Evolutionary conservation across 169 alveolate species (phyloP).

Genomic region (Pseudocohnilembus persalinus): DNA sequence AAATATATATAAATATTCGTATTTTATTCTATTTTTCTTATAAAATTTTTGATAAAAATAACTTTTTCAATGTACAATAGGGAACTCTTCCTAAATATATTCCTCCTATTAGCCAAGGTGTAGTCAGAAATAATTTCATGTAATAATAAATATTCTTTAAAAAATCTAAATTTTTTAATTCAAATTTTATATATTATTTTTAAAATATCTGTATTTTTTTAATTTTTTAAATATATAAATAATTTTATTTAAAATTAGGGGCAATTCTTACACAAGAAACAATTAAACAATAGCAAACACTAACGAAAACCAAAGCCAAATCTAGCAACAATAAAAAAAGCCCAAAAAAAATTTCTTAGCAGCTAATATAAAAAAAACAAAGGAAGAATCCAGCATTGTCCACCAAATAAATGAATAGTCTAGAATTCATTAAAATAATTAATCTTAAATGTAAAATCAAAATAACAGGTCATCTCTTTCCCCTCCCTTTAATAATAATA

Average conservation of each 20-base stretch:
- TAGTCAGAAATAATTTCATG: not conserved
- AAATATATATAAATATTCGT: not conserved
- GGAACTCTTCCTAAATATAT: slow-evolving; percentile 45
- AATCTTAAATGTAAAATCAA: too few relatives aligned
- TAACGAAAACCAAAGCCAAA: not conserved
- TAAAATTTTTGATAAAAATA: too few relatives aligned
- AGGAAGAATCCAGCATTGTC: not conserved
- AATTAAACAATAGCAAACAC: not conserved
- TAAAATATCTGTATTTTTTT: too few relatives aligned
- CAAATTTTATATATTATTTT: too few relatives aligned
- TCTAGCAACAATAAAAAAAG: not conserved
- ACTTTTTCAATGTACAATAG: too few relatives aligned
- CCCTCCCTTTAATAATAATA: too few relatives aligned
- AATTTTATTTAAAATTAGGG: too few relatives aligned
- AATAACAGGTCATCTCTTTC: not conserved
- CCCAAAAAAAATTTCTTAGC: slow-evolving; percentile 20
- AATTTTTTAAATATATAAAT: too few relatives aligned
- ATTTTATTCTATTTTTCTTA: slow-evolving; percentile 14
- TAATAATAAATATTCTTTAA: too few relatives aligned
- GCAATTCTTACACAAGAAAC: too few relatives aligned
- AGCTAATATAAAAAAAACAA: not conserved
- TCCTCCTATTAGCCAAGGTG: slow-evolving; percentile 19
- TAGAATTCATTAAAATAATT: not conserved
- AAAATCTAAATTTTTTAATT: too few relatives aligned
- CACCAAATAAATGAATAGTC: not conserved